Percentiles rank a stretch among this genome's conserved stretches.
These are phyloP conservation scores for Mycena citricolor DNA, from an alignment of 1,284 basidiomycete species.

Conservation along the genomic window DNA sequence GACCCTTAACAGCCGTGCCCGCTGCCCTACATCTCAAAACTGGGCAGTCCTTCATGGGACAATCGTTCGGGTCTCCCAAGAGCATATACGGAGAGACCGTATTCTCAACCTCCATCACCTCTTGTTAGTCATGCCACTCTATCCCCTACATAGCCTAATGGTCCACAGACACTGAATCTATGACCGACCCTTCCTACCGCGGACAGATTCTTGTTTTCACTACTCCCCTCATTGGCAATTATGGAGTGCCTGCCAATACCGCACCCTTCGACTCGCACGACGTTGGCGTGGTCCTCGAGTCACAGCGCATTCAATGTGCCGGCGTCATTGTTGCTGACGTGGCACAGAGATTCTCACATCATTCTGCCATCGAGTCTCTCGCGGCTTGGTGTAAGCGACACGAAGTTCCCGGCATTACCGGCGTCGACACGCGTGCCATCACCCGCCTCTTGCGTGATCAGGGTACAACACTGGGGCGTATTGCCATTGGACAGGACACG, in stretches of 20 bases:
- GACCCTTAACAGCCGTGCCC: conserved; percentile 52
- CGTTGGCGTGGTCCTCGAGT: conserved; percentile 91
- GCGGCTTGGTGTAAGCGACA: conserved; percentile 92
- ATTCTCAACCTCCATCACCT: conserved; percentile 98
- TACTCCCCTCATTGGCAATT: conserved; percentile 97
- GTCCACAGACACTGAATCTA: conserved; percentile 89
- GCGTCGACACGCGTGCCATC: conserved; percentile 96
- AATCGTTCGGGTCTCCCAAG: conserved; percentile 86
- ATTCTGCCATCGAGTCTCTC: conserved; percentile 90
- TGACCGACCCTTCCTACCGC: conserved; percentile 99
- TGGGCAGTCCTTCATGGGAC: conserved; percentile 88
- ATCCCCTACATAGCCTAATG: conserved; percentile 2
- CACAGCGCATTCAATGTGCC: conserved; percentile 85
- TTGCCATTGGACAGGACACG: conserved; percentile 82
- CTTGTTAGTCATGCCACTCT: conserved; percentile 58
- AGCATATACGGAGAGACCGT: conserved; percentile 97
- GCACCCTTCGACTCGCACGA: conserved; percentile 76
- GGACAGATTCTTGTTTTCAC: conserved; percentile 99
- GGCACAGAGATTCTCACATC: conserved; percentile 93
- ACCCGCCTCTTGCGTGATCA: conserved; percentile 93
- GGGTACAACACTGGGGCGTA: conserved; percentile 92
- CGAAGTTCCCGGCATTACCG: conserved; percentile 91
- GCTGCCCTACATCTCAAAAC: conserved; percentile 93
- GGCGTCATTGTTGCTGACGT: conserved; percentile 95
- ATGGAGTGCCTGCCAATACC: conserved; percentile 89